phyloP scores from a whole-genome alignment of 139 green algal genomes.

The Picochlorum sp. region DNA sequence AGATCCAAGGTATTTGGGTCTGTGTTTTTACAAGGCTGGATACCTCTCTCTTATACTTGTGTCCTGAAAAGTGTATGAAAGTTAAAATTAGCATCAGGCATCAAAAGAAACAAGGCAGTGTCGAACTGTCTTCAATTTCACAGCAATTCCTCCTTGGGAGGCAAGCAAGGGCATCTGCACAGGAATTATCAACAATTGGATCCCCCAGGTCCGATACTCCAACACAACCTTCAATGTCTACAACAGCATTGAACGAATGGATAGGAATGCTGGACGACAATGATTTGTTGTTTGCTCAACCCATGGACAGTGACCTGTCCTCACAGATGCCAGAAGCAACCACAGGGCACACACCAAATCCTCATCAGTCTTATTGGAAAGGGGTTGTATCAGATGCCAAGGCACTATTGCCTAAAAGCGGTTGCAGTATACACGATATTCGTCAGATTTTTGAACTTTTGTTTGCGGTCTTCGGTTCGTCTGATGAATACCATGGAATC shows the following conservation, averaged over 20 bases:
- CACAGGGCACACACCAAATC: neutral
- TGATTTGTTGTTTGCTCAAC: conserved; percentile 2
- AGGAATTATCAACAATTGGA: neutral
- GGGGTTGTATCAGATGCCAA: neutral
- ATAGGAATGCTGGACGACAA: neutral
- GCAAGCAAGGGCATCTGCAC: neutral
- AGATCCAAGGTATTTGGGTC: conserved; percentile 1
- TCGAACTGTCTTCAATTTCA: neutral
- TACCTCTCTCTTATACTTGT: neutral
- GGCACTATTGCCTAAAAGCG: neutral
- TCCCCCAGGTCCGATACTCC: neutral
- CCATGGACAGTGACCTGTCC: neutral
- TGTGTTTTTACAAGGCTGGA: conserved; percentile 1
- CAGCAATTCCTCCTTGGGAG: conserved; percentile 5
- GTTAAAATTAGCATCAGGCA: conserved; percentile 5
- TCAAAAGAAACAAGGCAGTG: conserved; percentile 3
- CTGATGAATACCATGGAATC: neutral
- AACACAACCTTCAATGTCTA: neutral
- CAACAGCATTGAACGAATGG: neutral
- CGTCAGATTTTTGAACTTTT: conserved; percentile 3
- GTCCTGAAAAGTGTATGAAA: conserved; percentile 4
- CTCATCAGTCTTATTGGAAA: neutral
- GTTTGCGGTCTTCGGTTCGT: neutral
- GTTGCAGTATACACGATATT: neutral
- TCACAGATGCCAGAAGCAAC: conserved; percentile 1